Evolutionary conservation across 2,329 filamentous ascomycete genomes (phyloP).

Genomic region (Cladorrhinum sp.): DNA sequence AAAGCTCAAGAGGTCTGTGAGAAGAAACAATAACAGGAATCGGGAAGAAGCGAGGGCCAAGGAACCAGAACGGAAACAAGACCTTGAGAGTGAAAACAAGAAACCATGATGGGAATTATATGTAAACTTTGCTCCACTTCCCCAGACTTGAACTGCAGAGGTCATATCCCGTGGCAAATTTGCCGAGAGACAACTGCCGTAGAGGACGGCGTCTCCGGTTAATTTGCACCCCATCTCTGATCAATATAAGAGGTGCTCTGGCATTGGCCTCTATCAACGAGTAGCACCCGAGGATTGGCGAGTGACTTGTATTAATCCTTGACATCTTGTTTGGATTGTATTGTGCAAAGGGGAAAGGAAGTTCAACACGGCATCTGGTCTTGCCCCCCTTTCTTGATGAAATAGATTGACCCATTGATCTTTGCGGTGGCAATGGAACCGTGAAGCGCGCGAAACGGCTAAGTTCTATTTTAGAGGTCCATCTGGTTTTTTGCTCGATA

Average conservation of each 20-base stretch:
- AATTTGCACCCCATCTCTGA: background rate
- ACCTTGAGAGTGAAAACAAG: background rate
- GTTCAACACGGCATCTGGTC: background rate
- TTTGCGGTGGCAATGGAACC: background rate
- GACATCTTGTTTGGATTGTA: background rate
- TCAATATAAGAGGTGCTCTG: background rate
- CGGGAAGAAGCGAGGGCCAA: background rate
- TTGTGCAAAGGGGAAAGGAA: background rate
- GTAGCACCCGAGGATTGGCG: background rate
- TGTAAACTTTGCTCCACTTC: background rate
- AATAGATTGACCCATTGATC: background rate
- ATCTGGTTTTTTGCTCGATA: background rate
- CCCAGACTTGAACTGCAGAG: background rate
- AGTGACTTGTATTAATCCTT: background rate
- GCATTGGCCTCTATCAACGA: background rate
- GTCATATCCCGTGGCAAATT: background rate
- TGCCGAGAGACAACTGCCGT: conserved; percentile 1
- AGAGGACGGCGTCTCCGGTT: conserved; percentile 1
- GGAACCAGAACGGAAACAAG: background rate
- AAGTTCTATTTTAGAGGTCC: background rate
- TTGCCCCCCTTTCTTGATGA: background rate
- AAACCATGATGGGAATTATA: background rate
- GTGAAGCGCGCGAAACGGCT: background rate
- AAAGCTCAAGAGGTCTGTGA: background rate
- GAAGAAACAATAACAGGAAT: background rate